Conservation (phyloP, 257 asterid species). For the Solanum megistacrolobum region DNA sequence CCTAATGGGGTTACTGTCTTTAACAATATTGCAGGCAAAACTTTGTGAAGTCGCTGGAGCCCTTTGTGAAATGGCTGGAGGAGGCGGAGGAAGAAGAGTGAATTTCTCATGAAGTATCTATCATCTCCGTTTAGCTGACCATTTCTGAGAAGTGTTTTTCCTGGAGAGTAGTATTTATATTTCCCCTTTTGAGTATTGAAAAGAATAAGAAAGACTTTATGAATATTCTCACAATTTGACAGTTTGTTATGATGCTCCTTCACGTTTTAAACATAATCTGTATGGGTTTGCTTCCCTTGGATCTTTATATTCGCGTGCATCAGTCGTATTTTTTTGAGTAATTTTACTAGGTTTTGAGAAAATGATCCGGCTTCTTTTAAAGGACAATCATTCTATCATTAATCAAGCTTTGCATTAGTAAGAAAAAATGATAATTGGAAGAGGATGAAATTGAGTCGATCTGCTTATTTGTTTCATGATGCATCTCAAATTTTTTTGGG, state of each 20-base stretch:
- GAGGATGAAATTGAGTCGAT: background rate
- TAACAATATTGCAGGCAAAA: conserved; percentile 41
- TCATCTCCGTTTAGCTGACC: background rate
- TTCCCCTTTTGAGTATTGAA: background rate
- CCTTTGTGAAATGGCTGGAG: conserved; percentile 92
- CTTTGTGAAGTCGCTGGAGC: conserved; percentile 91
- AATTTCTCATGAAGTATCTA: background rate
- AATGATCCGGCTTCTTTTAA: background rate
- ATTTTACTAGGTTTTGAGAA: background rate
- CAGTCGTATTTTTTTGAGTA: background rate
- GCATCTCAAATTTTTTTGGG: too few relatives aligned
- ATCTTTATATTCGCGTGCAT: background rate
- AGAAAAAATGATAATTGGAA: background rate
- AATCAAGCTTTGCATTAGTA: background rate
- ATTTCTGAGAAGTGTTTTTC: background rate
- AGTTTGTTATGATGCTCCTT: background rate
- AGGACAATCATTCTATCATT: background rate
- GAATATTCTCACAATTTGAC: background rate
- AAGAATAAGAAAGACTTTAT: background rate
- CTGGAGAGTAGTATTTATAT: background rate
- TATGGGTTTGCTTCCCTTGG: background rate
- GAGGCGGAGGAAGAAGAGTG: conserved; percentile 96
- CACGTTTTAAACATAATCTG: background rate
- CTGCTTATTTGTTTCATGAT: background rate
- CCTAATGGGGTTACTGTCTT: background rate